Percentiles rank a stretch among this genome's conserved stretches.
These are phyloP conservation scores for Monosporozyma servazzii DNA, from an alignment of 805 yeast species.

Conservation along the genomic window DNA sequence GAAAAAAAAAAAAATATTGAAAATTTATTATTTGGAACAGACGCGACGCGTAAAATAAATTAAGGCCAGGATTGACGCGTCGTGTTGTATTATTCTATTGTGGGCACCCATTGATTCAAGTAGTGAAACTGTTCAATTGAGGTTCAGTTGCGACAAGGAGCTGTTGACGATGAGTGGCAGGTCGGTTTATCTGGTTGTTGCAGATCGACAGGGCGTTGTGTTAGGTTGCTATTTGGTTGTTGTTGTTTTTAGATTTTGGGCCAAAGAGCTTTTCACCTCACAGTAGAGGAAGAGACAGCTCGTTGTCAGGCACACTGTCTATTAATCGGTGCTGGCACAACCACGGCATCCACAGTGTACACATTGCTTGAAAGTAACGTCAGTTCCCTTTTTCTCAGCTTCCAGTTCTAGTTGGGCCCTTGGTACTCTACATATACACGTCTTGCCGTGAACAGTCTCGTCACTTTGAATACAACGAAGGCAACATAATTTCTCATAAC, in stretches of 20 bases:
- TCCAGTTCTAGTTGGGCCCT: conserved; percentile 38
- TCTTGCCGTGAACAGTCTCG: conserved; percentile 54
- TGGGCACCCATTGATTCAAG: too few relatives aligned
- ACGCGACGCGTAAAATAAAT: not conserved
- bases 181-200: too few relatives aligned
- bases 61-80: not conserved
- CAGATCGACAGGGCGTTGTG: too few relatives aligned
- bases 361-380: conserved; percentile 42
- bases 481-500: conserved; percentile 83
- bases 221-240: too few relatives aligned
- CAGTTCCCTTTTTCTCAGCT: conserved; percentile 15
- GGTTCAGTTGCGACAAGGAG: too few relatives aligned
- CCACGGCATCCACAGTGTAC: conserved; percentile 81
- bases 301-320: too few relatives aligned
- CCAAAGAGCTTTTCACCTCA: too few relatives aligned
- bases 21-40: not conserved
- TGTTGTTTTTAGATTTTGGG: too few relatives aligned
- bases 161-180: too few relatives aligned
- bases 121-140: too few relatives aligned
- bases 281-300: too few relatives aligned
- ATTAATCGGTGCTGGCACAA: conserved; percentile 65
- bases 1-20: not conserved
- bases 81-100: not conserved
- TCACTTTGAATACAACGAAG: conserved; percentile 58
- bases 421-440: conserved; percentile 86